Evolutionary conservation across 2,329 filamentous ascomycete genomes (phyloP), one percentile per base, ranked within the genome.

Genomic region (Knoxdaviesia capensis): DNA sequence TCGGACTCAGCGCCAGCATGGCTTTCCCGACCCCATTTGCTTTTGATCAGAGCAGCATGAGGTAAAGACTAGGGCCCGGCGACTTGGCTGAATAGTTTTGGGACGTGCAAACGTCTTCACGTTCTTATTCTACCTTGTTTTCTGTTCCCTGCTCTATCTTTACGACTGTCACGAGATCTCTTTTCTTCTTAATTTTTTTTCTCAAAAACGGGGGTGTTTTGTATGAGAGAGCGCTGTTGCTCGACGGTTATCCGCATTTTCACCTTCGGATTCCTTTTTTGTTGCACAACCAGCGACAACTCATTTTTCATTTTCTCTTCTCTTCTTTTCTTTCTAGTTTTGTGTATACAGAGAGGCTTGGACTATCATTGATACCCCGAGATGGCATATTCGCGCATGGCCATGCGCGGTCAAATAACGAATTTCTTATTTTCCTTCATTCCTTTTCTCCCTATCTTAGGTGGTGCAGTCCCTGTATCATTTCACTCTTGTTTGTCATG

Each of bases 1-100:
- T 94, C 53, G 87, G 87, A 8, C 66, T 94, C 41, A 88, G 82
- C 45, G 87, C 87, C 34, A 93, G 84, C 61, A 94, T 94, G 88
- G 83, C 88, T 49, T 94, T 94, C 53, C 86, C 86, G 7, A 82
- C 80, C 2, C 79, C 80, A 40, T 90, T 87, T 58, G 74, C 76
- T 41, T 85, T 84, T 55, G 74, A 79, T 47, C 73, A 71, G 40
- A 65, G 68, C 55, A 72, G 70, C 50, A 69, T 64, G 56, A 55
- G 61, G 48, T 65, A 58, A 54, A 34, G n/a, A 10, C 38, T 20
- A 20, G 20, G 20, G 20, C 20, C 20, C 20, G 20, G 20, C 3
- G 20, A 40, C 11, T 40, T 9, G 11, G 11, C 7, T 30, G 28
- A 20, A 20, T 31, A 29, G 28, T n/a, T 30, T 6, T 11, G 9